These are phyloP conservation scores for Backusella macrospora DNA, from an alignment of 192 early-diverging fungal species.

Conservation along the genomic window DNA sequence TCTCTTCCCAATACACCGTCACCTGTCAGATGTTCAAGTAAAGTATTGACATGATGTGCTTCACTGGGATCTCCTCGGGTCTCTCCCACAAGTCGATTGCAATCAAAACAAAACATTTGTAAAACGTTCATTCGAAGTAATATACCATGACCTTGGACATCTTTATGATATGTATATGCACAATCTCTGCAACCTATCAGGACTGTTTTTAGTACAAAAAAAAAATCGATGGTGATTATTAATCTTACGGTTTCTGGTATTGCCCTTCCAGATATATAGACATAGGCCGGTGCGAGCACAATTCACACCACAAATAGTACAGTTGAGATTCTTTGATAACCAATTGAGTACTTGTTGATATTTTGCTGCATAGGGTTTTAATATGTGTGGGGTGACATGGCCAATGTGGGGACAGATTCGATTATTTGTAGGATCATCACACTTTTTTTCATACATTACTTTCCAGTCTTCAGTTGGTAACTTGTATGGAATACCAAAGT, in stretches of 20 bases:
- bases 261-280: constrained; percentile 41
- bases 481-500: constrained; percentile 40
- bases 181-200: constrained; percentile 43
- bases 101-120: constrained; percentile 39
- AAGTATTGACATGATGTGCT: constrained; percentile 29
- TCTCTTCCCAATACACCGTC: constrained; percentile 28
- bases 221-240: background rate
- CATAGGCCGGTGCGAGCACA: constrained; percentile 28
- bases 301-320: constrained; percentile 25
- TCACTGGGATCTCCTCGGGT: constrained; percentile 36
- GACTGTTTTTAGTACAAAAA: no score
- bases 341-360: constrained; percentile 34
- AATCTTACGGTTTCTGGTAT: constrained; percentile 30
- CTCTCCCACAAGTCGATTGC: constrained; percentile 38
- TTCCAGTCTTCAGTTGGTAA: constrained; percentile 28
- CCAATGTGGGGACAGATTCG: constrained; percentile 37
- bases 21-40: constrained; percentile 27
- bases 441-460: constrained; percentile 25
- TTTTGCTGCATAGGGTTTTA: constrained; percentile 26
- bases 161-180: constrained; percentile 35
- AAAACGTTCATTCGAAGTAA: constrained; percentile 33
- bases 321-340: constrained; percentile 33
- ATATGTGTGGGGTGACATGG: constrained; percentile 6
- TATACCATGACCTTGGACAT: constrained; percentile 33
- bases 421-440: constrained; percentile 31